These are phyloP conservation scores for Dothidotthia symphoricarpi DNA, from an alignment of 2,329 filamentous ascomycete genomes.

Conservation along the genomic window DNA sequence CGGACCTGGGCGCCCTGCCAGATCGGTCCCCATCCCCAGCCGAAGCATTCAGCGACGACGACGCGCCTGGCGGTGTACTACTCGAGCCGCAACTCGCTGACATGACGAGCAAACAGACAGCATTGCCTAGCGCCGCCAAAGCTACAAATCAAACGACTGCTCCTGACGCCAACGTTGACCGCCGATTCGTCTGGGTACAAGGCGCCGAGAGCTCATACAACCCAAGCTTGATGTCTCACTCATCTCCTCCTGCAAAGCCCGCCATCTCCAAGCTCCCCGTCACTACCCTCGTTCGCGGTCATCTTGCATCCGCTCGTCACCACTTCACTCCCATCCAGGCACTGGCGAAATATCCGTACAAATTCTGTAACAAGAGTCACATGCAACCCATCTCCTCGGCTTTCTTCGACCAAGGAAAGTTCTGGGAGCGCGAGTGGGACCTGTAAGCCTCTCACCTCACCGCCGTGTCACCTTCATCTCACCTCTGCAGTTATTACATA, in stretches of 20 bases:
- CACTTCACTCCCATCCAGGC: slow-evolving; percentile 47
- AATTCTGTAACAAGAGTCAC: slow-evolving; percentile 54
- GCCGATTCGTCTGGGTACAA: slow-evolving; percentile 22
- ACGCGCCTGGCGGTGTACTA: slow-evolving; percentile 21
- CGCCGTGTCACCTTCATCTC: slow-evolving; percentile 13
- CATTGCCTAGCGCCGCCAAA: too few species aligned
- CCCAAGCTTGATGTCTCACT: slow-evolving; percentile 8
- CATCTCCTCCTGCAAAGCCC: slow-evolving; percentile 5
- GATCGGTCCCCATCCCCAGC: slow-evolving; percentile 11
- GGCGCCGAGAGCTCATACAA: slow-evolving; percentile 27
- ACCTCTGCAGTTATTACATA: slow-evolving; percentile 62
- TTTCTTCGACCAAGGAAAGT: slow-evolving; percentile 59
- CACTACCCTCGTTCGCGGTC: slow-evolving; percentile 24
- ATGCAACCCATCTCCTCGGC: slow-evolving; percentile 51
- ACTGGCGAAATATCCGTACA: slow-evolving; percentile 58
- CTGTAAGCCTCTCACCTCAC: slow-evolving; percentile 58
- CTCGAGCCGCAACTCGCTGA: slow-evolving; percentile 6
- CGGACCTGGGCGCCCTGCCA: slow-evolving; percentile 29
- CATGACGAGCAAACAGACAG: slow-evolving; percentile 11
- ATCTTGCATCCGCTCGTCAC: slow-evolving; percentile 33
- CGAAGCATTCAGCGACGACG: slow-evolving; percentile 12
- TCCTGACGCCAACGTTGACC: slow-evolving; percentile 12
- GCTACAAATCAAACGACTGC: slow-evolving; percentile 1
- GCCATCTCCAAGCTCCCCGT: slow-evolving; percentile 13
- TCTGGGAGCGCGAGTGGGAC: slow-evolving; percentile 67